phyloP scores from a whole-genome alignment of 2,329 filamentous ascomycete genomes.

The Zasmidium citrigriseum region DNA sequence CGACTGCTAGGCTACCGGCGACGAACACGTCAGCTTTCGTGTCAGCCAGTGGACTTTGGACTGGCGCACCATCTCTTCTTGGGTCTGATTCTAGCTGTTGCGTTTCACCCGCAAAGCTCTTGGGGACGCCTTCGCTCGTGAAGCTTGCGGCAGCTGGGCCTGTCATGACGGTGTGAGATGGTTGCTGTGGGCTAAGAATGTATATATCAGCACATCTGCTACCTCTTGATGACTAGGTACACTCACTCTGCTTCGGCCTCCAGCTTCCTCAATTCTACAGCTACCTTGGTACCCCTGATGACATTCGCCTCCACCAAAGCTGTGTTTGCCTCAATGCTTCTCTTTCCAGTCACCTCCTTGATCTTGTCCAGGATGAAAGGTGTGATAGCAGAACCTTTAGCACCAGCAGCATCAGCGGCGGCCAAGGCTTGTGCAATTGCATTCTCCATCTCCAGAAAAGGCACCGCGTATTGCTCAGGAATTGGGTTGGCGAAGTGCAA shows the following conservation, averaged over 20 bases:
- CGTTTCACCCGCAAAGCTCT: constrained; percentile 1
- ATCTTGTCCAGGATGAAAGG: constrained; percentile 80
- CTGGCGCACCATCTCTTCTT: not conserved
- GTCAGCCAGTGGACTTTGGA: not conserved
- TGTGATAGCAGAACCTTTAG: constrained; percentile 75
- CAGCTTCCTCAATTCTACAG: constrained; percentile 61
- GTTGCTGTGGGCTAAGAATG: constrained; percentile 1
- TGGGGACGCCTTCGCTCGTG: constrained; percentile 15
- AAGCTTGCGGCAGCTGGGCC: constrained; percentile 20
- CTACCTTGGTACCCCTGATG: constrained; percentile 63
- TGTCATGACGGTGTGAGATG: constrained; percentile 2
- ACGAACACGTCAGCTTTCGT: constrained; percentile 69
- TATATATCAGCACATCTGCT: not conserved
- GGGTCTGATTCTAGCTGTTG: not conserved
- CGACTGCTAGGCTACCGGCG: constrained; percentile 77
- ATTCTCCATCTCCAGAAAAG: constrained; percentile 68
- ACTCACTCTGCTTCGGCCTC: constrained; percentile 38
- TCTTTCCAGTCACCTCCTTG: constrained; percentile 72
- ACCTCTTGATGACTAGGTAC: not conserved
- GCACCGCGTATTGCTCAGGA: constrained; percentile 68
- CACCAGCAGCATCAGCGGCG: constrained; percentile 65
- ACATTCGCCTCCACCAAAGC: constrained; percentile 69
- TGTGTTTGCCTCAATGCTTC: constrained; percentile 73
- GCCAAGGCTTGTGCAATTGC: constrained; percentile 68
- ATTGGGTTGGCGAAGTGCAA: constrained; percentile 89